A percentile compares a stretch with the other conserved stretches of the same genome.
phyloP scores from a whole-genome alignment of 768 basidiomycete genomes.

The Russula earlei region DNA sequence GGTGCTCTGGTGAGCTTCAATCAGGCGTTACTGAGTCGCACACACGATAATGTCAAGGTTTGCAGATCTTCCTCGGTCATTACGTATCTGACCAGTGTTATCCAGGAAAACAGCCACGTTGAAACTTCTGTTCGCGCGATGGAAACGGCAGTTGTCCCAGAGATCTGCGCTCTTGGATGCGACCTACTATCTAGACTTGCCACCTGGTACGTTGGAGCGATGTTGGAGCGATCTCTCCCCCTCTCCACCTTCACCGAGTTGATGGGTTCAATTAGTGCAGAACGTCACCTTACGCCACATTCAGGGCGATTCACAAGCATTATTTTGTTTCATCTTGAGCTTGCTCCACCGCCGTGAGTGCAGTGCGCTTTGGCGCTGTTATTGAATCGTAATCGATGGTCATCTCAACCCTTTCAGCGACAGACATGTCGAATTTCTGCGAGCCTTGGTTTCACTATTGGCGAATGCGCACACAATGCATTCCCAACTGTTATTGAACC shows the following conservation, averaged over 20 bases:
- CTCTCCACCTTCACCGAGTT: not conserved
- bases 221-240: not conserved
- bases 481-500: constrained; percentile 10
- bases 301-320: constrained; percentile 41
- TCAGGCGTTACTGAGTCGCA: constrained; percentile 37
- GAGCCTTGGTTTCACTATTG: constrained; percentile 7
- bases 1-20: constrained; percentile 50
- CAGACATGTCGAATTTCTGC: constrained; percentile 10
- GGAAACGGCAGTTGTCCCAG: constrained; percentile 44
- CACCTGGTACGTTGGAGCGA: constrained; percentile 34
- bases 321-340: constrained; percentile 56
- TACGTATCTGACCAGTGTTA: constrained; percentile 6
- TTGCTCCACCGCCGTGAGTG: constrained; percentile 38
- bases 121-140: constrained; percentile 45
- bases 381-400: not conserved
- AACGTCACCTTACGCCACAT: constrained; percentile 47
- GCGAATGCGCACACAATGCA: constrained; percentile 10
- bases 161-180: constrained; percentile 46
- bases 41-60: constrained; percentile 37
- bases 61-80: constrained; percentile 7
- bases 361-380: not conserved
- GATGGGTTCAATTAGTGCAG: constrained; percentile 32
- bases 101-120: constrained; percentile 38
- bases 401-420: constrained; percentile 4
- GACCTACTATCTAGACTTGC: constrained; percentile 40